phyloP scores from a whole-genome alignment of 768 basidiomycete species.

The Chalciporus sphaerocephalus region DNA sequence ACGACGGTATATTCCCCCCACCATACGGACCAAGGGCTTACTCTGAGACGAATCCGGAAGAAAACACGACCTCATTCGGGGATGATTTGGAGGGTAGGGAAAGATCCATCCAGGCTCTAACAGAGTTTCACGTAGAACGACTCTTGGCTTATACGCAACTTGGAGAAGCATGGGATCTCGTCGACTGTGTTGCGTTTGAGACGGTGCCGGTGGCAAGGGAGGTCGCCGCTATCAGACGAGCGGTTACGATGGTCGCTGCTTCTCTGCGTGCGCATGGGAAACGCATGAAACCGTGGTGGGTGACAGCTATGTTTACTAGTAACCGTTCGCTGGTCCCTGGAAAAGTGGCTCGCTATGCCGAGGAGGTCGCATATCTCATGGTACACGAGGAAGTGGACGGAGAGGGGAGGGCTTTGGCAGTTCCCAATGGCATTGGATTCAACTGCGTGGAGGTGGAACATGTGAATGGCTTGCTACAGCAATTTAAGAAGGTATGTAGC shows the following conservation, averaged over 20 bases:
- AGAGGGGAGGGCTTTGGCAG: slow-evolving; percentile 14
- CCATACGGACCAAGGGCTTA: slow-evolving; percentile 61
- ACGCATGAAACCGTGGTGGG: slow-evolving; percentile 66
- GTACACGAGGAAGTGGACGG: slow-evolving; percentile 24
- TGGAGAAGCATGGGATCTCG: slow-evolving; percentile 44
- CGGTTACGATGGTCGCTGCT: slow-evolving; percentile 42
- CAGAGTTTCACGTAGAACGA: slow-evolving; percentile 60
- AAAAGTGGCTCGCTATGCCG: slow-evolving; percentile 26
- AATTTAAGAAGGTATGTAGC: slow-evolving; percentile 30
- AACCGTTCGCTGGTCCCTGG: slow-evolving; percentile 34
- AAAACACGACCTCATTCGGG: slow-evolving; percentile 43
- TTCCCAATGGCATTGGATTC: slow-evolving; percentile 60
- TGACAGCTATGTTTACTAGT: slow-evolving; percentile 57
- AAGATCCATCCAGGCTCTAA: slow-evolving; percentile 47
- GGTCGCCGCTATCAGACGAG: slow-evolving; percentile 57
- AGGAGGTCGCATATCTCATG: slow-evolving; percentile 43
- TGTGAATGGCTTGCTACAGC: slow-evolving; percentile 37
- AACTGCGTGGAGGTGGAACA: slow-evolving; percentile 61
- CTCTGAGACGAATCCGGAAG: slow-evolving; percentile 19
- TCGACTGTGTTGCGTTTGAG: slow-evolving; percentile 74
- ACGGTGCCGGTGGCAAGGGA: slow-evolving; percentile 69
- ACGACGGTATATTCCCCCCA: slow-evolving; percentile 69
- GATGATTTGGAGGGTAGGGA: slow-evolving; percentile 31
- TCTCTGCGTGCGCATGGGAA: slow-evolving; percentile 18
- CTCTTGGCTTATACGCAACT: slow-evolving; percentile 51